phyloP scores from a whole-genome alignment of 2,329 filamentous ascomycete genomes.

The Aureobasidium sp. region DNA sequence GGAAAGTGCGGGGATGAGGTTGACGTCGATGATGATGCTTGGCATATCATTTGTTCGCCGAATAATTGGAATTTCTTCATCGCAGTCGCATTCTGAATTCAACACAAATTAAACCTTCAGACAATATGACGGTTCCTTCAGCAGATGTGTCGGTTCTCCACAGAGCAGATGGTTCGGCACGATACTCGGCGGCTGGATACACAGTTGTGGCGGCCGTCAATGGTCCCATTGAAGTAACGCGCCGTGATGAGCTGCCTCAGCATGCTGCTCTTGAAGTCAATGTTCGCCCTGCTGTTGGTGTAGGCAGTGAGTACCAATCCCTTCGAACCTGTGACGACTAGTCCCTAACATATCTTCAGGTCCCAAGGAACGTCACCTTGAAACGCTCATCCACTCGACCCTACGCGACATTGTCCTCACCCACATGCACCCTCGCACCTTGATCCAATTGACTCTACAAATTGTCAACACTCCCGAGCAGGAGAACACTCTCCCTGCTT shows the following conservation, averaged over 20 bases:
- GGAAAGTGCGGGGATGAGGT: background rate
- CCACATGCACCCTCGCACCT: constrained; percentile 64
- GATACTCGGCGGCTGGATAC: constrained; percentile 67
- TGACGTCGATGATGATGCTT: background rate
- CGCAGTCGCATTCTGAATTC: background rate
- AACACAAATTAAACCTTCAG: background rate
- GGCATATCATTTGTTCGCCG: background rate
- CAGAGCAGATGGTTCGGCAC: constrained; percentile 71
- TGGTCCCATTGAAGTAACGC: constrained; percentile 81
- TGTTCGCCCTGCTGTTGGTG: constrained; percentile 77
- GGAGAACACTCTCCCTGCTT: constrained; percentile 49
- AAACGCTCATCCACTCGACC: constrained; percentile 63
- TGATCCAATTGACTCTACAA: constrained; percentile 75
- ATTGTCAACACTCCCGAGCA: constrained; percentile 61
- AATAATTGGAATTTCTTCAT: background rate
- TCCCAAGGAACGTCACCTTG: constrained; percentile 60
- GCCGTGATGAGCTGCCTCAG: constrained; percentile 84
- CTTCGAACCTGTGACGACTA: too few relatives aligned
- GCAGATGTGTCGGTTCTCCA: constrained; percentile 38
- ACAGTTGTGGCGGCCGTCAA: constrained; percentile 80
- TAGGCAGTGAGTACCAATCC: constrained; percentile 61
- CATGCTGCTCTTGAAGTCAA: constrained; percentile 87
- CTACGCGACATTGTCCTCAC: constrained; percentile 67
- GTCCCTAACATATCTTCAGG: too few relatives aligned
- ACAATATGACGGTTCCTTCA: constrained; percentile 7